Evolutionary conservation across 129 eudicot genomes (phyloP).

Genomic region (Chrysanthemum lavandulifolium): DNA sequence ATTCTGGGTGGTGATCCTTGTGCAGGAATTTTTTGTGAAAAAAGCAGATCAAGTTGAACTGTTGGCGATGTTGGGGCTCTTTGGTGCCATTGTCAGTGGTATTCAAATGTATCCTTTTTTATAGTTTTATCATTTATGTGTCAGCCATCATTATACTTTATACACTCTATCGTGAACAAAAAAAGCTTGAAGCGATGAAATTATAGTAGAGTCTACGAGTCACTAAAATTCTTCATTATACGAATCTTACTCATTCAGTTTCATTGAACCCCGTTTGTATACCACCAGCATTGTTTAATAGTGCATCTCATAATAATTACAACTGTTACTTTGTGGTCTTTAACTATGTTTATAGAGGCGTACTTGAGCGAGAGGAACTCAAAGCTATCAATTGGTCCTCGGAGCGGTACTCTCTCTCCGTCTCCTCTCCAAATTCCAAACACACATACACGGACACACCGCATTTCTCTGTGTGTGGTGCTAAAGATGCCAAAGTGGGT

Average conservation of each 20-base stretch:
- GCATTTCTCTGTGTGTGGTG: neutral
- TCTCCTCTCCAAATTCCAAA: neutral
- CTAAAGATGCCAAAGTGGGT: neutral
- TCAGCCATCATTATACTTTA: neutral
- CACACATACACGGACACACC: neutral
- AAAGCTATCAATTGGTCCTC: conserved; percentile 76
- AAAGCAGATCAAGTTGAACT: conserved; percentile 82
- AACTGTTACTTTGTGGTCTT: conserved; percentile 25
- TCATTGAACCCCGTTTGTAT: neutral
- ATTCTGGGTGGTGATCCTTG: neutral
- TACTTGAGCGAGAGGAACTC: conserved; percentile 78
- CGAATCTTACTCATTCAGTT: neutral
- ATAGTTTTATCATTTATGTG: neutral
- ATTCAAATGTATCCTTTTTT: conserved; percentile 77
- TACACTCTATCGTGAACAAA: neutral
- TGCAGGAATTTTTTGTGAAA: conserved; percentile 83
- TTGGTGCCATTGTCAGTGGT: conserved; percentile 88
- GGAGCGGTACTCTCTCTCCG: conserved; percentile 50
- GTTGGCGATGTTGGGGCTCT: conserved; percentile 90
- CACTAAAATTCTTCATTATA: neutral
- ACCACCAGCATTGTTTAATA: neutral
- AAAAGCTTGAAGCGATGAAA: too few relatives aligned
- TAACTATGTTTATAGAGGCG: conserved; percentile 50
- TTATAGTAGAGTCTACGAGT: too few relatives aligned
- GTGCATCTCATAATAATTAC: neutral